Base-by-base conservation (phyloP, 306 rosid genomes). In the Rosa chinensis region DNA sequence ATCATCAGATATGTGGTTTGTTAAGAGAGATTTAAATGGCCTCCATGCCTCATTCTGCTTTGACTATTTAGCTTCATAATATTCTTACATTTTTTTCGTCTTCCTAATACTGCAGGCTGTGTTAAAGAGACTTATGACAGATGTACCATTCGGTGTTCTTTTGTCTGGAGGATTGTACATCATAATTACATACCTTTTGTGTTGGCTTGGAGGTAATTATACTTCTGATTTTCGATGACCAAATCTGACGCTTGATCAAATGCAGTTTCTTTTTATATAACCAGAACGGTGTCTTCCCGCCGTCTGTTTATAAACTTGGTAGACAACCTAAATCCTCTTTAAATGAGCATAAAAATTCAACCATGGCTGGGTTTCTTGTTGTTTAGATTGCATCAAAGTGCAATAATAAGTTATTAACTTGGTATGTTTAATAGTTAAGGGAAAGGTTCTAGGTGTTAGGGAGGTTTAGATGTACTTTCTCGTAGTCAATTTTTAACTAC, bases 61-160 rank as follows among this genome's bases (percentile, higher is more conserved):
- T 28, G 37, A 52, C 3, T 55, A 16, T 55, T 40, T 8, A 59
- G 75, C 20, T 70, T 59, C 53, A 61, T 47, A 18, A 61, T 79
- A 66, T 74, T 64, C 80, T 56, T 18, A 62, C 67, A 62, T 83
- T 73, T 56, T 59, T 75, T 50, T 40, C 28, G 5, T 73, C 18
- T 63, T 76, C 66, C 86, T 75, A 14, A 68, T 84, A 77, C 74
- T 73, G 81, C 85, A 95, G 99, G 97, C 99, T 81, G 98, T 95
- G 48, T 25, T 84, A 16, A 95, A 95, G 89, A 93, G 99, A 88
- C 92, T 95, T 82, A 95, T 95, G 99, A 90, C 97, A 73, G 98
- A 95, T 81, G 99, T 95, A 61, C 99, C 99, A 62, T 95, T 96
- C 50, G 99, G 99, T 69, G 96, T 96, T 78, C 98, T 96, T 72